phyloP scores from a whole-genome alignment of 805 yeast genomes.

The Tanozyma kutaoensis region DNA sequence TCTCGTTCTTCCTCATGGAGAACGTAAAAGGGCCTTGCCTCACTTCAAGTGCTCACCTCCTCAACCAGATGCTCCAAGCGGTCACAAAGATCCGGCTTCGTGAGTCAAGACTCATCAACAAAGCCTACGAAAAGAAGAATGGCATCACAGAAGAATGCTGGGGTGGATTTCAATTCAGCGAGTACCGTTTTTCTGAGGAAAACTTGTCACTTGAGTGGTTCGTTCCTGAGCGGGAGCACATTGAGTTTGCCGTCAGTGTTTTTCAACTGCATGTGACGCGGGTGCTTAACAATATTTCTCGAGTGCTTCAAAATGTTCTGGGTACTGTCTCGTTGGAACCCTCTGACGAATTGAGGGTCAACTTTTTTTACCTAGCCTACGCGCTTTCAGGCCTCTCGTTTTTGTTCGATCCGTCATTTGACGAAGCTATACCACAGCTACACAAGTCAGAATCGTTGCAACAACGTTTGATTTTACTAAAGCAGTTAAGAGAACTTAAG shows the following conservation, averaged over 20 bases:
- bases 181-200: slow-evolving; percentile 31
- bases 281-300: slow-evolving; percentile 29
- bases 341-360: slow-evolving; percentile 42
- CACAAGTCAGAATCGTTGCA: slow-evolving; percentile 18
- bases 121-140: slow-evolving; percentile 22
- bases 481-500: slow-evolving; percentile 16
- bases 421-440: slow-evolving; percentile 29
- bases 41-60: slow-evolving; percentile 45
- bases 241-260: slow-evolving; percentile 46
- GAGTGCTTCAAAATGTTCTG: slow-evolving; percentile 11
- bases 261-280: slow-evolving; percentile 36
- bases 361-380: slow-evolving; percentile 44
- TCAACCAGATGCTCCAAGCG: slow-evolving; percentile 56
- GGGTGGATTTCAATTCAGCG: slow-evolving; percentile 63
- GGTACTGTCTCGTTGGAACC: slow-evolving; percentile 11
- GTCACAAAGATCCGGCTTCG: slow-evolving; percentile 45
- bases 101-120: slow-evolving; percentile 42
- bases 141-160: slow-evolving; percentile 42
- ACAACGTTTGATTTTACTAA: slow-evolving; percentile 18
- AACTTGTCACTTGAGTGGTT: slow-evolving; percentile 64
- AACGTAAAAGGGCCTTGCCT: slow-evolving; percentile 54
- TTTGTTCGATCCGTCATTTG: slow-evolving; percentile 61
- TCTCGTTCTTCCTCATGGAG: slow-evolving; percentile 31
- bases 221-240: slow-evolving; percentile 40
- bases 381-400: slow-evolving; percentile 57